Percentiles rank a stretch among this genome's conserved stretches.
Conservation (phyloP, 306 rosid genomes). For the Citrullus amarus region DNA sequence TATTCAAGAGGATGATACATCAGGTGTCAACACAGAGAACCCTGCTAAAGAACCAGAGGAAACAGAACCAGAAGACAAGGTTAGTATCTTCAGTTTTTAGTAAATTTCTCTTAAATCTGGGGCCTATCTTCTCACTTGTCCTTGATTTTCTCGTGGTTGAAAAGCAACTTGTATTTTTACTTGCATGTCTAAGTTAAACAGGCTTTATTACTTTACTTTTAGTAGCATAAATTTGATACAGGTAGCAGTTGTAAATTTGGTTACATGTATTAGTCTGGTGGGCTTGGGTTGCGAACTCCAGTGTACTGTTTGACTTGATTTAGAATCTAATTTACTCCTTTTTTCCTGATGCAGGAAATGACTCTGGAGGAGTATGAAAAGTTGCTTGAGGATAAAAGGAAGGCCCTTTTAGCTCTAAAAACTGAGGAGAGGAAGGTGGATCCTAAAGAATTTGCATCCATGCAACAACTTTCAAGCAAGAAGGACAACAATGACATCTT, state of each 20-base stretch:
- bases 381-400: slow-evolving; percentile 74
- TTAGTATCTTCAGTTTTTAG: slow-evolving; percentile 4
- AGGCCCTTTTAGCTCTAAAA: slow-evolving; percentile 61
- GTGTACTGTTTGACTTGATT: background rate
- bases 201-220: background rate
- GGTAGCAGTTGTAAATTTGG: background rate
- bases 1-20: slow-evolving; percentile 36
- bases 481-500: slow-evolving; percentile 66
- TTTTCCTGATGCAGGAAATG: slow-evolving; percentile 52
- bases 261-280: background rate
- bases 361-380: slow-evolving; percentile 93
- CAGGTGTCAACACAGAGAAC: slow-evolving; percentile 40
- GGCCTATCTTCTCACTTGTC: background rate
- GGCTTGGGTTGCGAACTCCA: background rate
- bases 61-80: slow-evolving; percentile 83
- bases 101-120: background rate
- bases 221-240: background rate
- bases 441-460: slow-evolving; percentile 54
- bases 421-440: slow-evolving; percentile 85
- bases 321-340: background rate
- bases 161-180: background rate
- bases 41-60: slow-evolving; percentile 53
- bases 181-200: background rate
- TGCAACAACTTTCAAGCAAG: slow-evolving; percentile 86
- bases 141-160: background rate